phyloP scores from a whole-genome alignment of 1,284 basidiomycete genomes.

The Tylopilus sp. region DNA sequence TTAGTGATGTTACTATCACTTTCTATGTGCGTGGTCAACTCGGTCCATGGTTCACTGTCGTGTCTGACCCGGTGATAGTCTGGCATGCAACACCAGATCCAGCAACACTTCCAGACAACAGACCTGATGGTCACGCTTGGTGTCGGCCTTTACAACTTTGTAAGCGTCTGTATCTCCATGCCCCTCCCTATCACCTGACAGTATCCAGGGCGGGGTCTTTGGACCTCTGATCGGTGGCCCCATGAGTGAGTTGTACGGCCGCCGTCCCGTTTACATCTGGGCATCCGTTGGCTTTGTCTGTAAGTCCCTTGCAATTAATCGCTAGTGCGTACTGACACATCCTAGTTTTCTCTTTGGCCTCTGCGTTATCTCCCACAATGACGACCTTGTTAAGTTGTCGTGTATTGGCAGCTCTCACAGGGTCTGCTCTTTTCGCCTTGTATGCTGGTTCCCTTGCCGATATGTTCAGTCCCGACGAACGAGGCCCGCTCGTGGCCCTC shows the following conservation, averaged over 20 bases:
- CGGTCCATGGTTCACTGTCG: neutral
- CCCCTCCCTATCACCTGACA: too few species aligned
- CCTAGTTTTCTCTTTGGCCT: conserved; percentile 32
- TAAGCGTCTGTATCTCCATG: conserved; percentile 20
- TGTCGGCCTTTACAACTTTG: conserved; percentile 38
- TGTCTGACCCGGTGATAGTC: conserved; percentile 27
- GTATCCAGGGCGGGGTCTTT: conserved; percentile 33
- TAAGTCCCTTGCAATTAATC: conserved; percentile 6
- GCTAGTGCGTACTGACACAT: conserved; percentile 10
- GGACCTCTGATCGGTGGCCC: conserved; percentile 39
- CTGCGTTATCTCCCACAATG: conserved; percentile 32
- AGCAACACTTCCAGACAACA: conserved; percentile 32
- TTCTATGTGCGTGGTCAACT: conserved; percentile 34
- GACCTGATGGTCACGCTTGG: conserved; percentile 33
- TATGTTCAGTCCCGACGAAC: conserved; percentile 36
- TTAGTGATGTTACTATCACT: conserved; percentile 34
- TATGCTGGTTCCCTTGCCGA: conserved; percentile 40
- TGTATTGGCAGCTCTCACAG: conserved; percentile 29
- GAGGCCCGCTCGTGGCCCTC: conserved; percentile 35
- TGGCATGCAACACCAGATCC: conserved; percentile 39
- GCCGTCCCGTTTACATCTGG: conserved; percentile 33
- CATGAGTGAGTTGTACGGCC: conserved; percentile 38
- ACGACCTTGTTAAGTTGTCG: conserved; percentile 30
- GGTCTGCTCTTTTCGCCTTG: conserved; percentile 34
- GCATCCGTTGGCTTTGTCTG: conserved; percentile 35